These are phyloP conservation scores for Hypoxylon sp. DNA, from an alignment of 2,329 filamentous ascomycete genomes.

Conservation along the genomic window DNA sequence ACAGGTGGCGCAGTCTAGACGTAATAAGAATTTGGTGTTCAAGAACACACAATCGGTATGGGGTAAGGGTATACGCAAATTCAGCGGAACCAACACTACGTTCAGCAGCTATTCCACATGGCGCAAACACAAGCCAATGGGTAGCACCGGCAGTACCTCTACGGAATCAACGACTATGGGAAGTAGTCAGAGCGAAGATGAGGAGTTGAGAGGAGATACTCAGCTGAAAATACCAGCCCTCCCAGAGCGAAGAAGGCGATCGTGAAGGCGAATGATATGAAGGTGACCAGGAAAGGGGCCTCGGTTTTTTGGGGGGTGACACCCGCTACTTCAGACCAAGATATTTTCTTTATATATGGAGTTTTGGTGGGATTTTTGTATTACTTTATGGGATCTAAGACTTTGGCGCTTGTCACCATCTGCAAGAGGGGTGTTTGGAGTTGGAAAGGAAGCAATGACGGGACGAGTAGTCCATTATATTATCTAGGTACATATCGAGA, in stretches of 20 bases:
- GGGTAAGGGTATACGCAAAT: slow-evolving; percentile 46
- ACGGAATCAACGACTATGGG: slow-evolving; percentile 51
- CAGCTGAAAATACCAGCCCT: not conserved
- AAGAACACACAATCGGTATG: slow-evolving; percentile 42
- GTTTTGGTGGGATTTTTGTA: not conserved
- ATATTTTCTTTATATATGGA: not conserved
- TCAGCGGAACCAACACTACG: slow-evolving; percentile 26
- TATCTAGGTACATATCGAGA: not conserved
- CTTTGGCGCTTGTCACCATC: not conserved
- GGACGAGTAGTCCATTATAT: not conserved
- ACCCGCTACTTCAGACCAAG: slow-evolving; percentile 9
- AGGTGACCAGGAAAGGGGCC: slow-evolving; percentile 22
- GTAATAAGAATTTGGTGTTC: slow-evolving; percentile 43
- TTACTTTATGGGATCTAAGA: not conserved
- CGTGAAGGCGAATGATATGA: slow-evolving; percentile 14
- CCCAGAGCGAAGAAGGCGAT: not conserved
- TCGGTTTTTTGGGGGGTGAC: slow-evolving; percentile 33
- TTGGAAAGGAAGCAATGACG: not conserved
- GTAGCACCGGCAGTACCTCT: slow-evolving; percentile 44
- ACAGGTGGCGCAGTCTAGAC: slow-evolving; percentile 41
- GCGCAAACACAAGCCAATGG: slow-evolving; percentile 28
- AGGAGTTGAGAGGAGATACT: slow-evolving; percentile 39
- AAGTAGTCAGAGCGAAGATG: slow-evolving; percentile 48
- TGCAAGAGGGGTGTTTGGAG: not conserved
- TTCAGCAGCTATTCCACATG: not conserved